A percentile compares a stretch with the other conserved stretches of the same genome.
These are phyloP conservation scores for Ramularia collo-cygni DNA, from an alignment of 2,329 filamentous ascomycete genomes.

Conservation along the genomic window DNA sequence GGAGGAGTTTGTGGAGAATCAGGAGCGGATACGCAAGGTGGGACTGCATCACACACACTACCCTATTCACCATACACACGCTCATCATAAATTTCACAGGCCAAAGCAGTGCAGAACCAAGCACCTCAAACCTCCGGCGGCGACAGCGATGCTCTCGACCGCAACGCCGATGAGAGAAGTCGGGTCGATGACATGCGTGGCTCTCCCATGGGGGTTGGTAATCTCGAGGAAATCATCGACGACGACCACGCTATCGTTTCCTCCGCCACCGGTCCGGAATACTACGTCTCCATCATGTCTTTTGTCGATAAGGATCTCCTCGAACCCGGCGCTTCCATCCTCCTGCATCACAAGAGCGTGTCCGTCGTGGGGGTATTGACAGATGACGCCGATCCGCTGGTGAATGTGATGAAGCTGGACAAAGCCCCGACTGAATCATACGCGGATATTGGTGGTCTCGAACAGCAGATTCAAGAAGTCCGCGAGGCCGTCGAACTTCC, in stretches of 20 bases:
- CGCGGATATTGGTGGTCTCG: constrained; percentile 94
- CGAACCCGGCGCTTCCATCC: constrained; percentile 89
- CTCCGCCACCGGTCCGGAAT: constrained; percentile 93
- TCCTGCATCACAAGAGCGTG: constrained; percentile 95
- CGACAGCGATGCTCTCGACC: constrained; percentile 71
- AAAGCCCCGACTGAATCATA: constrained; percentile 98
- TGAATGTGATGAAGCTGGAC: constrained; percentile 98
- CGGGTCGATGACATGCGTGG: constrained; percentile 97
- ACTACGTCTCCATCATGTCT: constrained; percentile 99
- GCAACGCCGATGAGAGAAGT: constrained; percentile 88
- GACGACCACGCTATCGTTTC: constrained; percentile 99
- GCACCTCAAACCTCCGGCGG: constrained; percentile 51
- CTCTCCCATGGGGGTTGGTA: constrained; percentile 97
- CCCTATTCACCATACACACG: too few species aligned
- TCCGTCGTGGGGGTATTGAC: constrained; percentile 96
- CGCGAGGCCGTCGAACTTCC: constrained; percentile 94
- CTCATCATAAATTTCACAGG: constrained; percentile 29
- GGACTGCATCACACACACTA: too few species aligned
- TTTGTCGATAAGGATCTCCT: constrained; percentile 98
- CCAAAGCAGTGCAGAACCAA: constrained; percentile 70
- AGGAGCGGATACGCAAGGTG: constrained; percentile 80
- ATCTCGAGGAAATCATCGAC: constrained; percentile 96
- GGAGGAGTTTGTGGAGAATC: constrained; percentile 98
- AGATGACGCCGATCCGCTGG: constrained; percentile 89
- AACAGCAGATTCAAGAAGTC: constrained; percentile 94